Evolutionary conservation across 1,284 basidiomycete species (phyloP).

Genomic region (Heterobasidion annosum): DNA sequence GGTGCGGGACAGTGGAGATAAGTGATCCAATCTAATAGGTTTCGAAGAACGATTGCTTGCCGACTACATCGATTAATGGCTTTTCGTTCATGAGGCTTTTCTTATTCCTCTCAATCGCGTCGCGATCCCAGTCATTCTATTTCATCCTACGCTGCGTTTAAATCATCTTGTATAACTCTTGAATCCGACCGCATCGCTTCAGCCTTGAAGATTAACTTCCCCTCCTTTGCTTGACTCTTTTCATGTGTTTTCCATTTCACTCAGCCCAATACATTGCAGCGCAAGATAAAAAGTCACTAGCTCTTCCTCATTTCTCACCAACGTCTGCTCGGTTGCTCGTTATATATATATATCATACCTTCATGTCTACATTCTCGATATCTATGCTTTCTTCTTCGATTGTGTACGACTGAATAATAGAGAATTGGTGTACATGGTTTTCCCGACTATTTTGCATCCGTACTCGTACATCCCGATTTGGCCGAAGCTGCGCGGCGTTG

Average conservation of each 20-base stretch:
- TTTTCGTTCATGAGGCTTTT: background rate
- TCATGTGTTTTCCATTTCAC: slow-evolving; percentile 5
- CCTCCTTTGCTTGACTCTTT: slow-evolving; percentile 5
- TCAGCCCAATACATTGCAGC: slow-evolving; percentile 15
- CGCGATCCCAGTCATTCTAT: background rate
- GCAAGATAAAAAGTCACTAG: slow-evolving; percentile 15
- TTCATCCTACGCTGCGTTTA: slow-evolving; percentile 1
- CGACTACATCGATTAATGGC: slow-evolving; percentile 5
- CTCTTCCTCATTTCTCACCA: slow-evolving; percentile 6
- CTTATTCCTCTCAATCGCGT: background rate
- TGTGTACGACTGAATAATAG: slow-evolving; percentile 5
- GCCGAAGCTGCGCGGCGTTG: background rate
- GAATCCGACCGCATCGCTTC: slow-evolving; percentile 3
- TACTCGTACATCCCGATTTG: background rate
- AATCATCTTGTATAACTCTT: slow-evolving; percentile 11
- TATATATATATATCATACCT: slow-evolving; percentile 11
- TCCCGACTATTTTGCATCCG: background rate
- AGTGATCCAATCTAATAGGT: slow-evolving; percentile 1
- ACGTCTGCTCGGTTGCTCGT: background rate
- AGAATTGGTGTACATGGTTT: background rate
- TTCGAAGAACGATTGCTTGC: slow-evolving; percentile 1
- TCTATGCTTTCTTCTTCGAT: slow-evolving; percentile 6
- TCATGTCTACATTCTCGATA: slow-evolving; percentile 10
- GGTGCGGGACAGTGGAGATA: background rate
- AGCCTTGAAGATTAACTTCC: background rate